phyloP scores from a whole-genome alignment of 1,139 yeast genomes.

The Saccharomyces hybrid region DNA sequence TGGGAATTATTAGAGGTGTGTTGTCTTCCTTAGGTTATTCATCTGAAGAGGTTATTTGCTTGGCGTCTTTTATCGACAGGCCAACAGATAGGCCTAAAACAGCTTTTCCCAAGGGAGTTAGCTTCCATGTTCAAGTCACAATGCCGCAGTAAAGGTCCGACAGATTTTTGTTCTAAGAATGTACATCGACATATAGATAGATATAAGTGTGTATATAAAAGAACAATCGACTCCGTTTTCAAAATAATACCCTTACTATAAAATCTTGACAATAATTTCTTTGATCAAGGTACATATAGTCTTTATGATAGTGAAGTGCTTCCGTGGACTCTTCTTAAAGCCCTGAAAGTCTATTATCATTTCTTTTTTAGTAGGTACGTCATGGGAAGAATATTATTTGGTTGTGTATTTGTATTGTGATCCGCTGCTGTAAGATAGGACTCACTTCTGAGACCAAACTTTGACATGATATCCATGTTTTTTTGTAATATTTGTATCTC shows the following conservation, averaged over 20 bases:
- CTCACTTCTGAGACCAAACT: neutral
- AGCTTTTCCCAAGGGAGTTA: conserved; percentile 26
- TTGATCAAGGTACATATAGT: neutral
- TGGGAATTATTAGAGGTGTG: conserved; percentile 79
- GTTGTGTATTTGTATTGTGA: neutral
- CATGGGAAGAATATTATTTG: neutral
- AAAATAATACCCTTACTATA: neutral
- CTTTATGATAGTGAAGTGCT: neutral
- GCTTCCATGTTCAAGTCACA: conserved; percentile 28
- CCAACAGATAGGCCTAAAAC: conserved; percentile 19
- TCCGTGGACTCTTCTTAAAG: neutral
- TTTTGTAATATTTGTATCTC: conserved; percentile 11
- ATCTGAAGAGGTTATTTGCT: conserved; percentile 22
- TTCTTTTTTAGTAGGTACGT: neutral
- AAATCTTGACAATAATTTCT: neutral
- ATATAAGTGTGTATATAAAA: neutral
- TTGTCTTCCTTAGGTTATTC: conserved; percentile 33
- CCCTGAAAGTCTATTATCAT: neutral
- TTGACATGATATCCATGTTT: conserved; percentile 8
- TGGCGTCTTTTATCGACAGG: conserved; percentile 25
- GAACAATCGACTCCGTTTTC: neutral
- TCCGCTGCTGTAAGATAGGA: neutral
- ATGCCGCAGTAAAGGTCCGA: neutral
- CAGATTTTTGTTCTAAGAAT: conserved; percentile 1
- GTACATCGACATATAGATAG: neutral